Evolutionary conservation across 805 yeast species (phyloP).

Genomic region (Yarrowia divulgata): DNA sequence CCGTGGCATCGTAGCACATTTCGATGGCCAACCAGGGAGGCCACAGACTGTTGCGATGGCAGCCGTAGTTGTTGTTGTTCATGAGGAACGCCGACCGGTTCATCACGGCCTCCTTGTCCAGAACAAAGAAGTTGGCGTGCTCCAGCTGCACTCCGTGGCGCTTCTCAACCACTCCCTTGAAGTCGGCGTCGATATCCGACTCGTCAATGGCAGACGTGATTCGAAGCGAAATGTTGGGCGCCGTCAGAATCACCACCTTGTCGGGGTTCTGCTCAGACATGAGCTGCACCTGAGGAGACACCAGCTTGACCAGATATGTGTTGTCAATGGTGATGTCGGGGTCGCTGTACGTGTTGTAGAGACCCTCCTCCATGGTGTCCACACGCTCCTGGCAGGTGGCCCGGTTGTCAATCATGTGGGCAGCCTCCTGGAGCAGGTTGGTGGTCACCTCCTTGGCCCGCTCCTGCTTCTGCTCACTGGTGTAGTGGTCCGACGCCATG

Average conservation of each 20-base stretch:
- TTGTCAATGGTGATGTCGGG: conserved; percentile 53
- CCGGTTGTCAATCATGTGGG: conserved; percentile 29
- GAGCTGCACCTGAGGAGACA: conserved; percentile 84
- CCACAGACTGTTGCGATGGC: conserved; percentile 62
- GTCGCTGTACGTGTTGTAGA: conserved; percentile 53
- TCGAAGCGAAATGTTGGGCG: conserved; percentile 74
- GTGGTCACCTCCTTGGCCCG: conserved; percentile 33
- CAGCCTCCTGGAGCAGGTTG: conserved; percentile 34
- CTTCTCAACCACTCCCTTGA: conserved; percentile 62
- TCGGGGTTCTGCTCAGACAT: conserved; percentile 60
- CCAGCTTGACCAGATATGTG: conserved; percentile 69
- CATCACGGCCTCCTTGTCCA: conserved; percentile 60
- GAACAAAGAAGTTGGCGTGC: conserved; percentile 75
- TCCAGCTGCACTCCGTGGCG: conserved; percentile 73
- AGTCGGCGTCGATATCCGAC: conserved; percentile 53
- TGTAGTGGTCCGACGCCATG: conserved; percentile 7
- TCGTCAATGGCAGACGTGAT: conserved; percentile 68
- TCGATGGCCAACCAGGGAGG: conserved; percentile 91
- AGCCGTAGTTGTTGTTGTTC: conserved; percentile 66
- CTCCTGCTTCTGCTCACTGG: conserved; percentile 34
- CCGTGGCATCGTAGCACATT: conserved; percentile 62
- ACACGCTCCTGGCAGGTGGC: conserved; percentile 41
- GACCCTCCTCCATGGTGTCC: conserved; percentile 59
- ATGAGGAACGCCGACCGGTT: conserved; percentile 55
- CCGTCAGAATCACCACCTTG: conserved; percentile 70